A percentile compares a stretch with the other conserved stretches of the same genome.
phyloP scores from a whole-genome alignment of 306 rosid genomes.

The Prunus mongolica region DNA sequence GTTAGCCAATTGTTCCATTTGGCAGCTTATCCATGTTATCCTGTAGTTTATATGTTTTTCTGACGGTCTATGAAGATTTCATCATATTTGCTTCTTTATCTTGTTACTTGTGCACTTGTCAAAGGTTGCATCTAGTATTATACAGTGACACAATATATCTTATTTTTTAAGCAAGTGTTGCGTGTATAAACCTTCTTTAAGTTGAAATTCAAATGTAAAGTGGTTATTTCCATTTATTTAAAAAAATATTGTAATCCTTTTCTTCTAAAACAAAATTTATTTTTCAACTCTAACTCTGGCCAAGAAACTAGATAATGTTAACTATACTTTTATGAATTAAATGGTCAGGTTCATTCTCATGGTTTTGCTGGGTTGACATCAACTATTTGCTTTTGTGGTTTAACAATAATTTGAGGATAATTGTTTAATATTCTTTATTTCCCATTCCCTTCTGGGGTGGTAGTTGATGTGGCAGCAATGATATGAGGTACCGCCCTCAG shows the following conservation, averaged over 20 bases:
- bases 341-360: neutral
- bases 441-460: neutral
- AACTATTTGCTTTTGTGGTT: neutral
- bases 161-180: neutral
- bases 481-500: neutral
- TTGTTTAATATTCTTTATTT: neutral
- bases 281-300: neutral
- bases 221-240: neutral
- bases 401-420: neutral
- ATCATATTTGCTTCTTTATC: neutral
- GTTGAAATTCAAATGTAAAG: neutral
- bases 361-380: neutral
- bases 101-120: neutral
- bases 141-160: neutral
- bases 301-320: neutral
- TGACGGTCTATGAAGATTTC: neutral
- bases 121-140: neutral
- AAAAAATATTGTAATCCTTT: neutral
- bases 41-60: neutral
- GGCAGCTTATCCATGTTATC: neutral
- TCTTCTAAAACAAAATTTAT: neutral
- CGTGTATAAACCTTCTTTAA: neutral
- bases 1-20: neutral
- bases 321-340: neutral
- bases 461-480: neutral